A percentile compares a stretch with the other conserved stretches of the same genome.
phyloP scores from a whole-genome alignment of 805 yeast genomes.

The Metschnikowia cubensis region DNA sequence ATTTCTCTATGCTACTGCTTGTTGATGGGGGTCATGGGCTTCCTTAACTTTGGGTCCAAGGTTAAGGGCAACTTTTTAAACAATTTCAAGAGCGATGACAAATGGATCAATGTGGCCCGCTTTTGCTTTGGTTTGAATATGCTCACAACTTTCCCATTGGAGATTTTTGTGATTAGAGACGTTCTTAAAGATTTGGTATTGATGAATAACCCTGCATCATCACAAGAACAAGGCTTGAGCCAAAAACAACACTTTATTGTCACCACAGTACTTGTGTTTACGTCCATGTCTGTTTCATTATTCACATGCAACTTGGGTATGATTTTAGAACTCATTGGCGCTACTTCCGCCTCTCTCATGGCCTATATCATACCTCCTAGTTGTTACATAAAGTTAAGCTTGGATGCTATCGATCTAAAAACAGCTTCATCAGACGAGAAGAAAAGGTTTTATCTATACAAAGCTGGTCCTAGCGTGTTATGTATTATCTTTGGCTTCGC shows the following conservation, averaged over 20 bases:
- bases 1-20: constrained; percentile 78
- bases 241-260: constrained; percentile 52
- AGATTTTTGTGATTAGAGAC: constrained; percentile 85
- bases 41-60: constrained; percentile 64
- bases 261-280: constrained; percentile 61
- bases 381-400: constrained; percentile 67
- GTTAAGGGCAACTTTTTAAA: constrained; percentile 87
- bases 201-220: constrained; percentile 11
- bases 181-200: constrained; percentile 65
- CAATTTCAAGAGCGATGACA: constrained; percentile 75
- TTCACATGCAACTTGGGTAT: constrained; percentile 87
- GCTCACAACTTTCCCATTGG: constrained; percentile 89
- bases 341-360: constrained; percentile 87
- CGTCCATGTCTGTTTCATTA: constrained; percentile 73
- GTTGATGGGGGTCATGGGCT: constrained; percentile 76
- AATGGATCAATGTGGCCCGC: constrained; percentile 78
- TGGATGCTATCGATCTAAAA: constrained; percentile 35
- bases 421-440: constrained; percentile 20
- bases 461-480: constrained; percentile 53
- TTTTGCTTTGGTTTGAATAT: constrained; percentile 88
- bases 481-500: constrained; percentile 69
- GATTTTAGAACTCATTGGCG: constrained; percentile 84
- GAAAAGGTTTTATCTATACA: constrained; percentile 26
- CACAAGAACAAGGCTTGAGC: constrained; percentile 23
- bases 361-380: constrained; percentile 90